These are phyloP conservation scores for Pseudogymnoascus sp. DNA, from an alignment of 2,329 filamentous ascomycete genomes.

Conservation along the genomic window DNA sequence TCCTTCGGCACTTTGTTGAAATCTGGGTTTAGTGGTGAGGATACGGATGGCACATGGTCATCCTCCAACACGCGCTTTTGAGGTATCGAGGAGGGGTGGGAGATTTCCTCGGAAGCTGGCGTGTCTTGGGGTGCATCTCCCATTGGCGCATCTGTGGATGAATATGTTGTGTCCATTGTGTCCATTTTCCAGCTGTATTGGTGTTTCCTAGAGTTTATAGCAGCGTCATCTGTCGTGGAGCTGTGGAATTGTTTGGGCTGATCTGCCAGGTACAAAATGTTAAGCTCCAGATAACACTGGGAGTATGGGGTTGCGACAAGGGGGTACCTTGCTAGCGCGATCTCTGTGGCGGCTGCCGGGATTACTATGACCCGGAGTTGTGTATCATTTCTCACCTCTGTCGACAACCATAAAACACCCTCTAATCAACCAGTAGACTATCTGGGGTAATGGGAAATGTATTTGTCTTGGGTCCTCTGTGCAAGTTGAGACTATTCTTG, in stretches of 20 bases:
- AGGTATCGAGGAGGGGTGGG: slow-evolving; percentile 44
- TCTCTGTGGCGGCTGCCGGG: not conserved
- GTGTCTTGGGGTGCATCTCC: slow-evolving; percentile 12
- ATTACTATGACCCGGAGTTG: not conserved
- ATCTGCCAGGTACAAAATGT: not conserved
- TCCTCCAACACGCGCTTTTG: slow-evolving; percentile 63
- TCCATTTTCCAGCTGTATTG: not conserved
- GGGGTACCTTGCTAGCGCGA: not conserved
- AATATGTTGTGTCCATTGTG: not conserved
- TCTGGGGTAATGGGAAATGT: not conserved
- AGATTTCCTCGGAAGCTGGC: slow-evolving; percentile 32
- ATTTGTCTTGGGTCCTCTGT: not conserved
- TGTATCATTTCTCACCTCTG: not conserved
- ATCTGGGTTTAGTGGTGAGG: slow-evolving; percentile 69
- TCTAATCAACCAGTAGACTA: not conserved
- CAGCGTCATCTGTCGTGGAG: not conserved
- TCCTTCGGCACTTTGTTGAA: slow-evolving; percentile 48
- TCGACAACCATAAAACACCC: not conserved
- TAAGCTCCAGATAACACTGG: slow-evolving; percentile 4
- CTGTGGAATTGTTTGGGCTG: not conserved
- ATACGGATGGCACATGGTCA: slow-evolving; percentile 61
- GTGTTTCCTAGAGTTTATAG: not conserved
- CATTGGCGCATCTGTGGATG: not conserved
- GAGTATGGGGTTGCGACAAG: not conserved
- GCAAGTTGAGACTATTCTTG: not conserved